phyloP scores from a whole-genome alignment of 1,139 yeast species.

The Saccharomycopsis crataegensis region DNA sequence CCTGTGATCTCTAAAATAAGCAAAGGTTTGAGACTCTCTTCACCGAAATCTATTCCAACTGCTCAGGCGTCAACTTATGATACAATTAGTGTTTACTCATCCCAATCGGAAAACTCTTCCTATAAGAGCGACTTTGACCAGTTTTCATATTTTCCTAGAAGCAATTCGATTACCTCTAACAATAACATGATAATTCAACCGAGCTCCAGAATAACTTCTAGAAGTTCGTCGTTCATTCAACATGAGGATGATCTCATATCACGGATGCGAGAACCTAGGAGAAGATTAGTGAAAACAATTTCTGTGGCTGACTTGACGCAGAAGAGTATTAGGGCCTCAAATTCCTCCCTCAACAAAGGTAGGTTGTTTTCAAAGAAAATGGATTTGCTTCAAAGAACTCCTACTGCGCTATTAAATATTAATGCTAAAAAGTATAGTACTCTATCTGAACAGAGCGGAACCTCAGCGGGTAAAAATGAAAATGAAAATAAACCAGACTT shows the following conservation, averaged over 20 bases:
- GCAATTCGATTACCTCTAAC: conserved; percentile 5
- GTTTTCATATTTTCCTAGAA: conserved; percentile 2
- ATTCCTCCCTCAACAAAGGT: conserved; percentile 1
- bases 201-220: conserved; percentile 1
- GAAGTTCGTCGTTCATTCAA: conserved; percentile 15
- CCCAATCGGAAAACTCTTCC: conserved; percentile 11
- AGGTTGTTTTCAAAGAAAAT: conserved; percentile 1
- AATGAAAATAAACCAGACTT: too few species aligned
- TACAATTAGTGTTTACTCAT: conserved; percentile 8
- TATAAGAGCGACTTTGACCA: conserved; percentile 6
- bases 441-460: not conserved
- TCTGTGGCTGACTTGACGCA: conserved; percentile 19
- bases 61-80: conserved; percentile 7
- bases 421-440: conserved; percentile 8
- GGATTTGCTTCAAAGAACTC: conserved; percentile 9
- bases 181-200: not conserved
- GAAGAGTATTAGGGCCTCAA: conserved; percentile 14
- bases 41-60: conserved; percentile 15
- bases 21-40: conserved; percentile 8
- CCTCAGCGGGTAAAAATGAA: too few species aligned
- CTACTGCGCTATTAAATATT: conserved; percentile 10
- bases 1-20: conserved; percentile 2
- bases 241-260: not conserved
- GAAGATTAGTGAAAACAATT: conserved; percentile 4
- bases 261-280: not conserved